These are phyloP conservation scores for Metarhizium rileyi DNA, from an alignment of 2,329 filamentous ascomycete species.

Conservation along the genomic window DNA sequence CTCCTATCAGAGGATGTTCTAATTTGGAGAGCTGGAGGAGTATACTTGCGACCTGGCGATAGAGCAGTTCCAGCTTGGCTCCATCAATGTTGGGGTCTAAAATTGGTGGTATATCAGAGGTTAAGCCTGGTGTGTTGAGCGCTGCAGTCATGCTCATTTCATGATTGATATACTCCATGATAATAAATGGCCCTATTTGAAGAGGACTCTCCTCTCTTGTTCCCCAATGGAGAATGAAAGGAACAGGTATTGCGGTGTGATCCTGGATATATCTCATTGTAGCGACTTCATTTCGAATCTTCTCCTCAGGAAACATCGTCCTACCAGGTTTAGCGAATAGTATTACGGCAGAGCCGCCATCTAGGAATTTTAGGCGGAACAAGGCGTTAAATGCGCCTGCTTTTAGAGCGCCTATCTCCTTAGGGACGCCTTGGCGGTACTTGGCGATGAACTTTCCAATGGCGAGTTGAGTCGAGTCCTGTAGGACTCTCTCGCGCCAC, in stretches of 20 bases:
- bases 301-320: slow-evolving; percentile 9
- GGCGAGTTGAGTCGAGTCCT: background rate
- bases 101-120: slow-evolving; percentile 4
- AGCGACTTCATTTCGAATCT: slow-evolving; percentile 9
- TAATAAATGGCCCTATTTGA: slow-evolving; percentile 5
- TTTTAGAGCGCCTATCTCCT: background rate
- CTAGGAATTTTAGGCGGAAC: background rate
- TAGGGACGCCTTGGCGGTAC: slow-evolving; percentile 2
- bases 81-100: slow-evolving; percentile 24
- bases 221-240: slow-evolving; percentile 9
- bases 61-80: slow-evolving; percentile 22
- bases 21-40: slow-evolving; percentile 28
- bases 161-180: slow-evolving; percentile 5
- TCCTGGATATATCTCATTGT: slow-evolving; percentile 7
- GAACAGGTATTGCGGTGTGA: slow-evolving; percentile 7
- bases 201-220: slow-evolving; percentile 7
- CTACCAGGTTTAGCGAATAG: background rate
- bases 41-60: slow-evolving; percentile 30
- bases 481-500: background rate
- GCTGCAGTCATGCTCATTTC: background rate
- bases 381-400: background rate
- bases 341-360: background rate
- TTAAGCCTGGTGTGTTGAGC: background rate
- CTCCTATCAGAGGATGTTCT: slow-evolving; percentile 27
- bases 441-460: slow-evolving; percentile 4